Conservation (phyloP, 441 rosid genomes). For the Pelargonium fulgidum region DNA sequence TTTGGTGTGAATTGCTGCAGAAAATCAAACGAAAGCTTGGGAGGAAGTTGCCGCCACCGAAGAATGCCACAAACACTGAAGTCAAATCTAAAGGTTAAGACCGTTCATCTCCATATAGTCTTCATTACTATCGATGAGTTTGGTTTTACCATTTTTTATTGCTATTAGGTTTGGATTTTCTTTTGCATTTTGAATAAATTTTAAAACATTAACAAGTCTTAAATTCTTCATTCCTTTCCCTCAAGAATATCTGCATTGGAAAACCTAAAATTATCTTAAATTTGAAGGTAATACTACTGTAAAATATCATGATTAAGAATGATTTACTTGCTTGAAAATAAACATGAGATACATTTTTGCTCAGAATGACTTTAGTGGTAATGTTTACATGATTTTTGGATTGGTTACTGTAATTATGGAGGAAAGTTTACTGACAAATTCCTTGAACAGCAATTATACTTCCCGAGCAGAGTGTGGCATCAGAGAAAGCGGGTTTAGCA, state of each 20-base stretch:
- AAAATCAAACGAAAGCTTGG: slow-evolving; percentile 93
- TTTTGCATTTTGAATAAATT: background rate
- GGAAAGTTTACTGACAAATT: background rate
- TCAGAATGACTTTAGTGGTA: background rate
- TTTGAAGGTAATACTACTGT: too few species aligned
- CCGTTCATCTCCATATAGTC: background rate
- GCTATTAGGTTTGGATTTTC: background rate
- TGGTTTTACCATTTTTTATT: slow-evolving; percentile 3
- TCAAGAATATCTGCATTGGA: background rate
- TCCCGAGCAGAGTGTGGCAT: slow-evolving; percentile 82
- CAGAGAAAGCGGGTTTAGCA: slow-evolving; percentile 72
- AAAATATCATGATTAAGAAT: background rate
- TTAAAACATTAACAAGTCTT: background rate
- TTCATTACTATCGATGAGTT: background rate
- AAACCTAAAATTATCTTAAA: background rate
- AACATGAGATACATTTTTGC: background rate
- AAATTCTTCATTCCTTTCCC: background rate
- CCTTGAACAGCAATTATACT: slow-evolving; percentile 61
- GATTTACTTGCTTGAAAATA: background rate
- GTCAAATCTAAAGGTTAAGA: slow-evolving; percentile 72
- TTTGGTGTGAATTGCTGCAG: slow-evolving; percentile 28
- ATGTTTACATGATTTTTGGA: slow-evolving; percentile 5
- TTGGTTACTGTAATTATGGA: slow-evolving; percentile 1
- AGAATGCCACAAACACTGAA: slow-evolving; percentile 81
- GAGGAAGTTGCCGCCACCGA: slow-evolving; percentile 81